Evolutionary conservation across 2,329 filamentous ascomycete species (phyloP), one percentile per base, ranked within the genome.

Genomic region (Septoria petroselini): DNA sequence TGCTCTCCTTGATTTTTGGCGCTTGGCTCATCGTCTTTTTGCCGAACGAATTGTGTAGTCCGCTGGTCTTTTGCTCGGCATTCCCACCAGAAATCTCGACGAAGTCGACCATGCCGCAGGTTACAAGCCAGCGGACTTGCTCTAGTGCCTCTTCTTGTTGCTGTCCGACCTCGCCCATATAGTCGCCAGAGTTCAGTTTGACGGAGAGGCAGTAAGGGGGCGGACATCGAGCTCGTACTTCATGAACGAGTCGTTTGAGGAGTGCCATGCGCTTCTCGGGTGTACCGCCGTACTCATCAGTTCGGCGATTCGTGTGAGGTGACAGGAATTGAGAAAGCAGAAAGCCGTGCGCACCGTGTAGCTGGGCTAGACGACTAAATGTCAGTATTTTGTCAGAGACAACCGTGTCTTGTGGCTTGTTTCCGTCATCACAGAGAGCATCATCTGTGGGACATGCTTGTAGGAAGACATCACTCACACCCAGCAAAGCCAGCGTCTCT

Each of bases 21-120:
- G 38, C 48, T 19, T 59, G 48, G 53, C 71, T 62, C 69, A 76
- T 73, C 61, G 70, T 40, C 5, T 18, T 50, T 8, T 59, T 57
- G 35, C 47, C 58, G 31, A 60, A 63, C 4, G 46, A 55, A 39
- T 46, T 55, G 44, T 54, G 59, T 23, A 65, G 40, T 7, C 54
- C 54, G 7, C 49, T 58, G 6, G 45, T 55, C 37, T 57, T 61
- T 9, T 59, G 41, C 48, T 64, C 55, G 18, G 55, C 58, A 44
- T 54, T 77, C 0, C 85, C 84, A 0, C 84, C 85, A 14, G 77
- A 81, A 19, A 88, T 75, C 65, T 88, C 84, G 1, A 88, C 67
- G 56, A 86, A 86, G 65, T 88, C 84, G 1, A 87, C 67, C 53
- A 58, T 54, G 4, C 70, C 77, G 31, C 71, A 73, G 4, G 67